phyloP scores from a whole-genome alignment of 148 eudicot genomes.

The Pharnaceum exiguum region DNA sequence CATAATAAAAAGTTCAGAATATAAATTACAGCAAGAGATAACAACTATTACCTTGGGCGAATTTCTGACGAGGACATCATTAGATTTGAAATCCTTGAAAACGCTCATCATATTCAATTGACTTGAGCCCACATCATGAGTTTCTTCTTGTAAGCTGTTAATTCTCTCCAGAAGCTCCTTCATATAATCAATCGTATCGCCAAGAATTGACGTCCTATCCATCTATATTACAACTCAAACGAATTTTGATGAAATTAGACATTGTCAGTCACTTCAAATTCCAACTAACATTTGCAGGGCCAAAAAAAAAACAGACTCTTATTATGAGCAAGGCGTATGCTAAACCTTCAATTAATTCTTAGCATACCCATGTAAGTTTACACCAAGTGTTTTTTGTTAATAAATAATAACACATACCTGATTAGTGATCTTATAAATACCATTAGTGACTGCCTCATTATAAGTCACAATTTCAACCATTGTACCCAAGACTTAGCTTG shows the following conservation, averaged over 20 bases:
- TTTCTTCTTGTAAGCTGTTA: slow-evolving; percentile 51
- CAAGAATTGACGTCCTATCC: slow-evolving; percentile 83
- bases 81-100: slow-evolving; percentile 50
- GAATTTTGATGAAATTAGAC: neutral
- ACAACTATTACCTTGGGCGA: slow-evolving; percentile 54
- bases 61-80: slow-evolving; percentile 42
- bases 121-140: slow-evolving; percentile 33
- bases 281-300: no score
- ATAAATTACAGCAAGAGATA: neutral
- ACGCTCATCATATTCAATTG: slow-evolving; percentile 37
- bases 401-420: no score
- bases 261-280: neutral
- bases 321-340: no score
- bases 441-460: no score
- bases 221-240: slow-evolving; percentile 37
- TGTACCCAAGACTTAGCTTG: no score
- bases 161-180: slow-evolving; percentile 62
- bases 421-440: no score
- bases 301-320: no score
- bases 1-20: neutral
- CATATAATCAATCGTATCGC: slow-evolving; percentile 80
- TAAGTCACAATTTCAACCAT: no score
- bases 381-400: no score
- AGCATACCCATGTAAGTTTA: no score
- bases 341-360: no score